These are phyloP conservation scores for Nymphaea colorata DNA, from an alignment of 164 flowering plant genomes.

Conservation along the genomic window DNA sequence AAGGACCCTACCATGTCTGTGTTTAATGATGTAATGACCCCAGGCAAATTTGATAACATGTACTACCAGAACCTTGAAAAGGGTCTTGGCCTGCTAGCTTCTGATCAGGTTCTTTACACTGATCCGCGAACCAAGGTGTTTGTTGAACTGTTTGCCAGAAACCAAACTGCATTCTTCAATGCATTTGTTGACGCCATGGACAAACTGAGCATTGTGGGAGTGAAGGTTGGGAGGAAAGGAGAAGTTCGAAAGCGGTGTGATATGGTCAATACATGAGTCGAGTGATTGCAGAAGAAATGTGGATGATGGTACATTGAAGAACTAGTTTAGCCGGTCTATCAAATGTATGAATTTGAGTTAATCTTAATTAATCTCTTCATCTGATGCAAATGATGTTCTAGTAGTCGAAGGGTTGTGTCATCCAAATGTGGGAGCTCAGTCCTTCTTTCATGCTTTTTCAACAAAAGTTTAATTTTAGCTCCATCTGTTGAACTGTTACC, in stretches of 20 bases:
- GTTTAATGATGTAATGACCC: constrained; percentile 60
- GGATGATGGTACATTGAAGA: background rate
- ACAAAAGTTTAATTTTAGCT: too few species aligned
- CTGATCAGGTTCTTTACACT: constrained; percentile 33
- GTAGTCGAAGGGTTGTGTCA: too few species aligned
- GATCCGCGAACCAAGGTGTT: constrained; percentile 34
- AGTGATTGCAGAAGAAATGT: background rate
- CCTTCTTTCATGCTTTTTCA: too few species aligned
- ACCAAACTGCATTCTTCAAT: constrained; percentile 40
- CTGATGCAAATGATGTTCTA: too few species aligned
- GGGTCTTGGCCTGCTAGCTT: constrained; percentile 49
- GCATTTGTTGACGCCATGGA: constrained; percentile 51
- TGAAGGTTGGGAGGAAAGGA: constrained; percentile 28
- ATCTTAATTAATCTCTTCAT: too few species aligned
- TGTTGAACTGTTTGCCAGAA: constrained; percentile 32
- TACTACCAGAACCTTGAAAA: constrained; percentile 48
- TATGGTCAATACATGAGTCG: constrained; percentile 19
- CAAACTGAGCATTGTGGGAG: constrained; percentile 40
- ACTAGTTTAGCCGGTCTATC: too few species aligned
- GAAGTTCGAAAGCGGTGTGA: constrained; percentile 47
- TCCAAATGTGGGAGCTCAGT: too few species aligned
- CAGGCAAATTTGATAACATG: constrained; percentile 54
- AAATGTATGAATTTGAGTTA: too few species aligned
- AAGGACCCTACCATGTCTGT: constrained; percentile 48
- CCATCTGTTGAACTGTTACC: too few species aligned